A percentile compares a stretch with the other conserved stretches of the same genome.
phyloP scores from a whole-genome alignment of 306 rosid genomes.

The Pachyrhizus erosus region DNA sequence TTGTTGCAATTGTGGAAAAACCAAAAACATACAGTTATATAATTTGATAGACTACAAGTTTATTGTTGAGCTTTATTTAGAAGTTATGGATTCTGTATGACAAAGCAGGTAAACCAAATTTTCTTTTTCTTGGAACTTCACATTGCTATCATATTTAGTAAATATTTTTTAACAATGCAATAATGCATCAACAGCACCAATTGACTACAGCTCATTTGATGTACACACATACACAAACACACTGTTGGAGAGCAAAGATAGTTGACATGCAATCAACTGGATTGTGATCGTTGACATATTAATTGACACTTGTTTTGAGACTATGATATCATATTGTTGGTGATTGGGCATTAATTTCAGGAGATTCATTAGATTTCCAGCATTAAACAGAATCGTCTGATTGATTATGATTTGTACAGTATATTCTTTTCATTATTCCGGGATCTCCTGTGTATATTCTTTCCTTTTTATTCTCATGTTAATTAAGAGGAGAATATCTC shows the following conservation, averaged over 20 bases:
- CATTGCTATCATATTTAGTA: neutral
- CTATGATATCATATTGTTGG: neutral
- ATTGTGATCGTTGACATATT: neutral
- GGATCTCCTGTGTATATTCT: neutral
- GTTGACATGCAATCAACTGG: neutral
- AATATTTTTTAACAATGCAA: neutral
- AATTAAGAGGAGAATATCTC: neutral
- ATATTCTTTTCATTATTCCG: neutral
- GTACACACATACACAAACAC: neutral
- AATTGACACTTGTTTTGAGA: neutral
- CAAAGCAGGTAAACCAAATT: neutral
- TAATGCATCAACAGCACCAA: neutral
- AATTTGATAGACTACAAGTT: neutral
- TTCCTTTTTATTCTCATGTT: neutral
- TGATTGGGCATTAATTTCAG: neutral
- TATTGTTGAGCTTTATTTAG: neutral
- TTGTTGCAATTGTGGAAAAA: neutral
- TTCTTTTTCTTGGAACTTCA: conserved; percentile 4
- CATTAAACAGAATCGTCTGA: neutral
- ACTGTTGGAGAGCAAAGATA: neutral
- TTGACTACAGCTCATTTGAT: neutral
- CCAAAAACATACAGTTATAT: neutral
- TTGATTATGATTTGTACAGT: neutral
- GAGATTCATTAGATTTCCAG: neutral
- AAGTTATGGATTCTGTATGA: conserved; percentile 4